Percentiles rank a stretch among this genome's conserved stretches.
Conservation (phyloP, 2,329 filamentous ascomycete species). For the Curvularia eragrostidis region DNA sequence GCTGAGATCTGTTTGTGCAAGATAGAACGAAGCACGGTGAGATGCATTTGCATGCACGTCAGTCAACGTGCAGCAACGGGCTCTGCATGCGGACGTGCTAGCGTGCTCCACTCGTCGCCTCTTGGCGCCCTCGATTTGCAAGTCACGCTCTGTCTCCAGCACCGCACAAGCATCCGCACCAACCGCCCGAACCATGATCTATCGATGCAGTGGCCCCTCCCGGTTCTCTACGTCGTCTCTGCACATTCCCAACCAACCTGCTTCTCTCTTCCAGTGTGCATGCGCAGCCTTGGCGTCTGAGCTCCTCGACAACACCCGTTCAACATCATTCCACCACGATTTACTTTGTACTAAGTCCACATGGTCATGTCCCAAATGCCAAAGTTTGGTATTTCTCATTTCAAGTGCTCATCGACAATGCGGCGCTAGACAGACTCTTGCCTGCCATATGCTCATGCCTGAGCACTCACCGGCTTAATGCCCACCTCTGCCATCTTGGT, state of each 20-base stretch:
- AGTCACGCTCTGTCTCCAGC: background rate
- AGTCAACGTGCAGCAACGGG: slow-evolving; percentile 16
- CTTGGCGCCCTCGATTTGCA: slow-evolving; percentile 9
- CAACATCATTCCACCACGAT: too few relatives aligned
- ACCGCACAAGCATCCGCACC: background rate
- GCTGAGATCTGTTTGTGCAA: slow-evolving; percentile 4
- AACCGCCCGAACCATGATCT: background rate
- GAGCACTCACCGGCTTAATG: slow-evolving; percentile 37
- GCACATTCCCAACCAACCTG: slow-evolving; percentile 7
- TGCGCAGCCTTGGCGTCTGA: background rate
- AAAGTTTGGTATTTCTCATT: background rate
- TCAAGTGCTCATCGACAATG: background rate
- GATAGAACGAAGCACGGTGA: slow-evolving; percentile 3
- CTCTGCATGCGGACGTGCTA: slow-evolving; percentile 9
- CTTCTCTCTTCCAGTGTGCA: slow-evolving; percentile 1
- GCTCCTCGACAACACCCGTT: background rate
- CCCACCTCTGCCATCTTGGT: slow-evolving; percentile 40
- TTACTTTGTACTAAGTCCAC: background rate
- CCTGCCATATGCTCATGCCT: slow-evolving; percentile 22
- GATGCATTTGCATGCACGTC: slow-evolving; percentile 15
- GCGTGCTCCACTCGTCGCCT: slow-evolving; percentile 6
- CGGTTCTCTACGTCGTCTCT: background rate
- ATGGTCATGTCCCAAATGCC: background rate
- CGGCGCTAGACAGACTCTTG: slow-evolving; percentile 4
- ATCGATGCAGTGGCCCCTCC: background rate